Evolutionary conservation across 2,329 filamentous ascomycete genomes (phyloP).

Genomic region (Aspergillus floridensis): DNA sequence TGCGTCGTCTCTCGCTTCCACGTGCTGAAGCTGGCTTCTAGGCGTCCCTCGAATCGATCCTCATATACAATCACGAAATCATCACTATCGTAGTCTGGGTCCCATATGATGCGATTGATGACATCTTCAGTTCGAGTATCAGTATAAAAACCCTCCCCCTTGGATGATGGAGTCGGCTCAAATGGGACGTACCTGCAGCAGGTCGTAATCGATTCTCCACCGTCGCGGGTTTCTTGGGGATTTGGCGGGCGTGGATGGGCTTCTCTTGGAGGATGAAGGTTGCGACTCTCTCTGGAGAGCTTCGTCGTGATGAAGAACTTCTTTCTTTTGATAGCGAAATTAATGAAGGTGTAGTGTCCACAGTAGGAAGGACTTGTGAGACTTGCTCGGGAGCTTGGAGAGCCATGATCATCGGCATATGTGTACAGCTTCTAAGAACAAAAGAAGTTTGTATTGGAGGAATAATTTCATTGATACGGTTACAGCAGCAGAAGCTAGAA

Average conservation of each 20-base stretch:
- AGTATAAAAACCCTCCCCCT: conserved; percentile 28
- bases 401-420: neutral
- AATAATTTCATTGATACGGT: neutral
- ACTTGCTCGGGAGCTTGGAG: neutral
- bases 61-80: conserved; percentile 54
- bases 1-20: conserved; percentile 56
- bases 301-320: neutral
- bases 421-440: neutral
- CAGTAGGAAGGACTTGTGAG: neutral
- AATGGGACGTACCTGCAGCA: conserved; percentile 8
- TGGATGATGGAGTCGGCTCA: neutral
- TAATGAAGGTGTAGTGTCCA: neutral
- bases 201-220: conserved; percentile 17
- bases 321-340: neutral
- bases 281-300: neutral
- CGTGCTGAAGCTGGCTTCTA: conserved; percentile 48
- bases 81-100: conserved; percentile 42
- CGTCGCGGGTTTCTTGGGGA: neutral
- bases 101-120: conserved; percentile 52
- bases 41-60: conserved; percentile 52
- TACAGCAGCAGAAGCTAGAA: neutral
- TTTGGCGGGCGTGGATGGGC: neutral
- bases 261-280: neutral
- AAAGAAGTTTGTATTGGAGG: neutral
- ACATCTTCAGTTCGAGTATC: conserved; percentile 22